phyloP scores from a whole-genome alignment of 202 grass and related monocot species.

The Carex sylvatica region DNA sequence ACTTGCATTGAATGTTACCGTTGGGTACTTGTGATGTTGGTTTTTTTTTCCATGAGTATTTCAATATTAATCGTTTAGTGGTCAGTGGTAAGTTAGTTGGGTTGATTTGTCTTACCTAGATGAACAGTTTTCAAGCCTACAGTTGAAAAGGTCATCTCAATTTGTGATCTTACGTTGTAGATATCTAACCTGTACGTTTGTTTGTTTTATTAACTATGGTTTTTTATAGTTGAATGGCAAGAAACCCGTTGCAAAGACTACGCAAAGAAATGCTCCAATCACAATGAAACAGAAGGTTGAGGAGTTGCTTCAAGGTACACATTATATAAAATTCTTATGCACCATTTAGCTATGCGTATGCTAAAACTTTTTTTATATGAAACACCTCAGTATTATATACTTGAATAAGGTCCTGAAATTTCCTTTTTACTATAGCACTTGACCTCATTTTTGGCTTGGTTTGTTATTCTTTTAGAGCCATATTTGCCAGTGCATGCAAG shows the following conservation, averaged over 20 bases:
- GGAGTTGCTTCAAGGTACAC: slow-evolving; percentile 20
- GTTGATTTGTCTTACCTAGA: neutral
- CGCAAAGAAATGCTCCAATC: neutral
- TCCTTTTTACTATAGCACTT: slow-evolving; percentile 3
- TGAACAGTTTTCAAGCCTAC: neutral
- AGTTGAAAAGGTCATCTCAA: neutral
- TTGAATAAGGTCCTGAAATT: neutral
- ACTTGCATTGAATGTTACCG: neutral
- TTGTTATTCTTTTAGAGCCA: slow-evolving; percentile 39
- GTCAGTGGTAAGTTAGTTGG: neutral
- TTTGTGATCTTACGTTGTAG: neutral
- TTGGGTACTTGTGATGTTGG: neutral
- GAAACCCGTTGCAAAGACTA: slow-evolving; percentile 1
- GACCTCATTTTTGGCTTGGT: neutral
- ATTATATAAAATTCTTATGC: neutral
- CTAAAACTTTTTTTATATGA: neutral
- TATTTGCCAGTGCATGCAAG: slow-evolving; percentile 73
- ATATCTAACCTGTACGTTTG: neutral
- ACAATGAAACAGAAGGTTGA: slow-evolving; percentile 17
- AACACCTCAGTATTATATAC: neutral
- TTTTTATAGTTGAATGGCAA: slow-evolving; percentile 14
- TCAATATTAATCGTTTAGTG: neutral
- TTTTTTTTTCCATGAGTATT: neutral
- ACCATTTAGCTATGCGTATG: neutral
- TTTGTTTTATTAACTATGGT: neutral